Conservation (phyloP, 169 alveolate genomes). For the Babesia caballi region DNA sequence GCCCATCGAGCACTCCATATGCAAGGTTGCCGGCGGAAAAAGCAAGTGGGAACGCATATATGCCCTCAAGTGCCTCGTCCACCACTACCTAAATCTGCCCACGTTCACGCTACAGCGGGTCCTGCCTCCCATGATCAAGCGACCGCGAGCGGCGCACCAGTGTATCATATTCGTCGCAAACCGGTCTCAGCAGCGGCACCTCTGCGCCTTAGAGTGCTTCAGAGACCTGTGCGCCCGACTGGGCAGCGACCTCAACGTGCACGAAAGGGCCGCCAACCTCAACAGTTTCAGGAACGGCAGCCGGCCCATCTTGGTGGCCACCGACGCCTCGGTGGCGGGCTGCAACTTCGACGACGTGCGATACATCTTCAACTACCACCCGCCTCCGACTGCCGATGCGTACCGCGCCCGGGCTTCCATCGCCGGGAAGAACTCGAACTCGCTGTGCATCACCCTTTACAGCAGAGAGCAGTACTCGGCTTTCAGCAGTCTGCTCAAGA, state of each 20-base stretch:
- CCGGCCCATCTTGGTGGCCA: slow-evolving; percentile 54
- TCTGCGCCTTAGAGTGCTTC: slow-evolving; percentile 33
- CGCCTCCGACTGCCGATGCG: slow-evolving; percentile 38
- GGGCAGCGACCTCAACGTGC: slow-evolving; percentile 35
- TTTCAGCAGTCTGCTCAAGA: slow-evolving; percentile 10
- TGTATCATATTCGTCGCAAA: slow-evolving; percentile 58
- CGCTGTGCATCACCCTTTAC: slow-evolving; percentile 51
- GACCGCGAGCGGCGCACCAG: slow-evolving; percentile 21
- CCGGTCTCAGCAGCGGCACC: slow-evolving; percentile 34
- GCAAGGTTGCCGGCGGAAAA: slow-evolving; percentile 36
- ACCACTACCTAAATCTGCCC: slow-evolving; percentile 44
- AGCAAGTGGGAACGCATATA: slow-evolving; percentile 26
- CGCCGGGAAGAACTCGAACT: slow-evolving; percentile 31
- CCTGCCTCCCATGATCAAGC: slow-evolving; percentile 28
- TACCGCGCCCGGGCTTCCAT: slow-evolving; percentile 26
- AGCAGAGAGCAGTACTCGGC: slow-evolving; percentile 32
- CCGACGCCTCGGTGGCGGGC: slow-evolving; percentile 46
- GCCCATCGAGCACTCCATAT: slow-evolving; percentile 51
- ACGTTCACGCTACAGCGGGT: slow-evolving; percentile 15
- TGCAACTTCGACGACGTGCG: slow-evolving; percentile 40
- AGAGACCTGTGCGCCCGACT: slow-evolving; percentile 18
- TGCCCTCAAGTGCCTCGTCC: slow-evolving; percentile 37
- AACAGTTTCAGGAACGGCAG: slow-evolving; percentile 31
- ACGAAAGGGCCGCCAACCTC: slow-evolving; percentile 45
- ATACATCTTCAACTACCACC: slow-evolving; percentile 42